phyloP scores from a whole-genome alignment of 768 basidiomycete genomes.

The Trametes punicea region DNA sequence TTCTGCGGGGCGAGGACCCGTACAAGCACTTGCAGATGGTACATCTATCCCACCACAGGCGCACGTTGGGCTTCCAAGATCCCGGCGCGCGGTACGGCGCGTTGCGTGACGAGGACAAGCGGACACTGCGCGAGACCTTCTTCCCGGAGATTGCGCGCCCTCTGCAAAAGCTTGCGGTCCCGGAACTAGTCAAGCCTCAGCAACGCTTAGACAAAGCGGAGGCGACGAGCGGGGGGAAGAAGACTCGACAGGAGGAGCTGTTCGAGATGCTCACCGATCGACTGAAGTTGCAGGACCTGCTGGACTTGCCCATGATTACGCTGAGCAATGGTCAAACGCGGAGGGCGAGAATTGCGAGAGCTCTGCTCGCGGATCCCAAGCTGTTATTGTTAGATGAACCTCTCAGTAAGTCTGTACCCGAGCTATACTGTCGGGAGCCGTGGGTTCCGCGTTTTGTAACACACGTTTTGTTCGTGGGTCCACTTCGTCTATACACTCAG shows the following conservation, averaged over 20 bases:
- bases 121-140: conserved; percentile 73
- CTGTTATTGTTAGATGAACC: conserved; percentile 91
- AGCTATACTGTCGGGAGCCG: too few relatives aligned
- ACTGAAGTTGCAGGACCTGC: conserved; percentile 56
- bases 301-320: conserved; percentile 84
- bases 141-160: conserved; percentile 42
- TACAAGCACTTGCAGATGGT: conserved; percentile 52
- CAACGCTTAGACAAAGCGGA: not conserved
- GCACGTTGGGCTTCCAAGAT: conserved; percentile 74
- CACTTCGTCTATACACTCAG: too few relatives aligned
- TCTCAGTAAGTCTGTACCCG: conserved; percentile 75
- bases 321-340: conserved; percentile 92
- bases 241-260: conserved; percentile 26
- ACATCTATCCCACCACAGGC: conserved; percentile 62
- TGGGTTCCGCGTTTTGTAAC: too few relatives aligned
- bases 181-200: conserved; percentile 24
- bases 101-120: conserved; percentile 76
- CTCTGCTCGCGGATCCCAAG: conserved; percentile 65
- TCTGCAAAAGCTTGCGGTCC: conserved; percentile 25
- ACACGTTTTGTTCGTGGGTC: too few relatives aligned
- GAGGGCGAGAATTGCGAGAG: conserved; percentile 77
- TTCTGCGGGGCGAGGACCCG: conserved; percentile 51
- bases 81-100: conserved; percentile 92
- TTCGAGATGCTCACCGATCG: conserved; percentile 53
- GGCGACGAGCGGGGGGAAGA: conserved; percentile 23